Evolutionary conservation across 805 yeast genomes (phyloP).

Genomic region (Lipomyces sp.): DNA sequence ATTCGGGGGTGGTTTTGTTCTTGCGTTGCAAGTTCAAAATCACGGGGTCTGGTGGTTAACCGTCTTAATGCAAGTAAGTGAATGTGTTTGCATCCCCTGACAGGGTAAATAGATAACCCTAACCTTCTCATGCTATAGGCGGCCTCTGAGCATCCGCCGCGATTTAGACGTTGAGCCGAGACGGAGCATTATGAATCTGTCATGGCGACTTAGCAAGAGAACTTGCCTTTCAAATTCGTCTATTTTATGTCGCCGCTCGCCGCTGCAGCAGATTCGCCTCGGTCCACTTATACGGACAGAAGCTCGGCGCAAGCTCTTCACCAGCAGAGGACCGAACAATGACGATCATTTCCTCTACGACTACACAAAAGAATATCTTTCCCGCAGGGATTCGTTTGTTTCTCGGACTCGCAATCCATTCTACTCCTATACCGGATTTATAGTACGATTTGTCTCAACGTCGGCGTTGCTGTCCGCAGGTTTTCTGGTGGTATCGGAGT

Average conservation of each 20-base stretch:
- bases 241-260: neutral
- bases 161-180: neutral
- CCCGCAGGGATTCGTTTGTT: neutral
- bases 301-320: neutral
- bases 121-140: too few relatives aligned
- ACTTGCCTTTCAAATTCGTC: neutral
- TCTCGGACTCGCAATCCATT: neutral
- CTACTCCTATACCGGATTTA: conserved; percentile 14
- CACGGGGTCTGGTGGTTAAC: too few relatives aligned
- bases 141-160: too few relatives aligned
- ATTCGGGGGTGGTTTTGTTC: too few relatives aligned
- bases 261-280: neutral
- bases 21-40: too few relatives aligned
- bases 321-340: neutral
- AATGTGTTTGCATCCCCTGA: too few relatives aligned
- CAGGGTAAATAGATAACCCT: too few relatives aligned
- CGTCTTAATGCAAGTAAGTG: too few relatives aligned
- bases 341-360: conserved; percentile 5
- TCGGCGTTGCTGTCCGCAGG: conserved; percentile 16
- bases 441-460: conserved; percentile 18
- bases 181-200: neutral
- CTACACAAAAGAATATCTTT: neutral
- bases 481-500: conserved; percentile 8
- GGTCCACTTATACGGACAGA: neutral
- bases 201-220: conserved; percentile 1